Conservation (phyloP, 1,139 yeast genomes). For the Sugiyamaella novakii region DNA sequence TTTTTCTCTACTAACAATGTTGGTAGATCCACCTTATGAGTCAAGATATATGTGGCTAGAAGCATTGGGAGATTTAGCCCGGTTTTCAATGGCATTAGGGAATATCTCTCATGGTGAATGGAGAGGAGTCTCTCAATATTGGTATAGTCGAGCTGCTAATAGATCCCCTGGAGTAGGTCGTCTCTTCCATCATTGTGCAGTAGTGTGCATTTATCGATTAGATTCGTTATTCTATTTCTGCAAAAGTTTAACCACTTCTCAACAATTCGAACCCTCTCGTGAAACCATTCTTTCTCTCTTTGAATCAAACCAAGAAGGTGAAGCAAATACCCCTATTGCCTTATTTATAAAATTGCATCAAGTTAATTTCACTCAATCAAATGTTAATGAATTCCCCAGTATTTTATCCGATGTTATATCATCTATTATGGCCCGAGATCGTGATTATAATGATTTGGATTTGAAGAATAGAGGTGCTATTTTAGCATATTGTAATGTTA, state of each 20-base stretch:
- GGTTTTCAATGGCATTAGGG: slow-evolving; percentile 36
- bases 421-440: slow-evolving; percentile 18
- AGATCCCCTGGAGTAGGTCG: slow-evolving; percentile 40
- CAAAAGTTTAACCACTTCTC: slow-evolving; percentile 34
- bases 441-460: slow-evolving; percentile 21
- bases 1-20: slow-evolving; percentile 35
- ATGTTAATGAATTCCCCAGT: slow-evolving; percentile 12
- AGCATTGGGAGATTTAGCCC: slow-evolving; percentile 41
- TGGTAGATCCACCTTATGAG: slow-evolving; percentile 39
- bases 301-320: slow-evolving; percentile 28
- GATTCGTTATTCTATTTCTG: slow-evolving; percentile 40
- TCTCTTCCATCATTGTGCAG: slow-evolving; percentile 39
- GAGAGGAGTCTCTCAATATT: slow-evolving; percentile 37
- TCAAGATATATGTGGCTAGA: slow-evolving; percentile 41
- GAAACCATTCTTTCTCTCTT: slow-evolving; percentile 31
- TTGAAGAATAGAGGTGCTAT: slow-evolving; percentile 31
- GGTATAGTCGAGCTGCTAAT: slow-evolving; percentile 39
- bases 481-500: slow-evolving; percentile 35
- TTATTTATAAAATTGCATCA: slow-evolving; percentile 32
- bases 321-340: slow-evolving; percentile 23
- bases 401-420: slow-evolving; percentile 21
- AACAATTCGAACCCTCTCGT: slow-evolving; percentile 34
- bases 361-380: slow-evolving; percentile 21
- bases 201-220: slow-evolving; percentile 33
- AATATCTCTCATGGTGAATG: slow-evolving; percentile 34